These are phyloP conservation scores for Bolboschoenus planiculmis DNA, from an alignment of 176 grass and related monocot genomes.

Conservation along the genomic window DNA sequence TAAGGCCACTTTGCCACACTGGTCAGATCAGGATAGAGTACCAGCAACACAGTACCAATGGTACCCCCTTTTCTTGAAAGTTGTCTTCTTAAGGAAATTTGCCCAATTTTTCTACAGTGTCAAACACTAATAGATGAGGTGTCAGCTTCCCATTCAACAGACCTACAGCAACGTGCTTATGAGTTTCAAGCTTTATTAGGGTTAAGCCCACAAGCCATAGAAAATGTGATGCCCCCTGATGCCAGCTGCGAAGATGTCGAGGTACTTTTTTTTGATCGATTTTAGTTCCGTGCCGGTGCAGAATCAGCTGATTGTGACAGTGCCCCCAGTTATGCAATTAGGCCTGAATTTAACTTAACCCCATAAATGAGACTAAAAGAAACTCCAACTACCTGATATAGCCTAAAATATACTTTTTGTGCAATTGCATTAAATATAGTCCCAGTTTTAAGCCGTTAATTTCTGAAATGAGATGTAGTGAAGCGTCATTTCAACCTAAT, in stretches of 20 bases:
- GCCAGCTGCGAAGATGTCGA: conserved; percentile 99
- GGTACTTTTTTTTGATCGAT: conserved; percentile 34
- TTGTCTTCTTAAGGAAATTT: conserved; percentile 8
- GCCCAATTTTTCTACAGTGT: conserved; percentile 42
- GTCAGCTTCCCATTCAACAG: conserved; percentile 94
- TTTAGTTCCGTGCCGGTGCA: neutral
- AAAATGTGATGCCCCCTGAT: conserved; percentile 74
- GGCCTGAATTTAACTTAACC: neutral
- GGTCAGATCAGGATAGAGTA: neutral
- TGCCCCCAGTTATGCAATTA: neutral
- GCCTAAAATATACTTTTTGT: neutral
- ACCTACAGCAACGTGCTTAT: conserved; percentile 91
- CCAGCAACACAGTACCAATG: neutral
- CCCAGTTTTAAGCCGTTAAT: neutral
- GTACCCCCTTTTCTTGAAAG: neutral
- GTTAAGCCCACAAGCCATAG: conserved; percentile 64
- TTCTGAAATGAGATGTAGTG: neutral
- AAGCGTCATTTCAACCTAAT: neutral
- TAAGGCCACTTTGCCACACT: neutral
- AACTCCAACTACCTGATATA: neutral
- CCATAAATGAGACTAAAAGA: neutral
- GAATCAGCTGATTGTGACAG: neutral
- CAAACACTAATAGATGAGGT: conserved; percentile 88
- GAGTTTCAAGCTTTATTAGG: conserved; percentile 87
- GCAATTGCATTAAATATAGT: neutral